Evolutionary conservation across 2,329 filamentous ascomycete species (phyloP).

Genomic region (Xylaria digitata): DNA sequence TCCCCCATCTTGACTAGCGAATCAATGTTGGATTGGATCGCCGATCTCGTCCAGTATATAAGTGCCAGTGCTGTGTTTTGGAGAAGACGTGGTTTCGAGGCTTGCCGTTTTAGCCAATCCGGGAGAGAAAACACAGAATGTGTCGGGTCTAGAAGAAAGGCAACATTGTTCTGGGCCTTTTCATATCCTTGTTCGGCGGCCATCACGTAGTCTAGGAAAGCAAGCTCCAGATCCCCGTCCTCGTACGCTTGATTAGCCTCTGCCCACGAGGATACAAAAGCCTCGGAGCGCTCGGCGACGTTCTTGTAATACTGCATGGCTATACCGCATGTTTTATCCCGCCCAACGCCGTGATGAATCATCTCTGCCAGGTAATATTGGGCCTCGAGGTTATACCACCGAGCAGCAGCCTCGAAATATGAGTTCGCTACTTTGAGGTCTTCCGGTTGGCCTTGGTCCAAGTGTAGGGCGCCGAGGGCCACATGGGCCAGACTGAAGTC

Average conservation of each 20-base stretch:
- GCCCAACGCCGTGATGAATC: constrained; percentile 80
- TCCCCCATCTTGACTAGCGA: constrained; percentile 98
- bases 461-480: constrained; percentile 82
- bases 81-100: constrained; percentile 55
- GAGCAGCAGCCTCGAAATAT: constrained; percentile 88
- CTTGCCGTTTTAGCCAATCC: constrained; percentile 61
- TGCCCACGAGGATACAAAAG: constrained; percentile 78
- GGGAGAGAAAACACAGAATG: constrained; percentile 70
- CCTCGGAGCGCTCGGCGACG: constrained; percentile 78
- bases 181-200: constrained; percentile 95
- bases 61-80: constrained; percentile 74
- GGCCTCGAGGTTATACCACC: constrained; percentile 86
- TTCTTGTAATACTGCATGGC: constrained; percentile 86
- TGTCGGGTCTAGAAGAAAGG: constrained; percentile 82
- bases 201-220: constrained; percentile 84
- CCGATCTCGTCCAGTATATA: constrained; percentile 94
- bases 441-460: constrained; percentile 79
- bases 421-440: constrained; percentile 82
- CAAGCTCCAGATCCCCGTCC: constrained; percentile 80
- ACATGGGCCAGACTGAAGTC: constrained; percentile 85
- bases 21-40: constrained; percentile 92
- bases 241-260: constrained; percentile 88
- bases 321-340: constrained; percentile 80
- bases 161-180: constrained; percentile 88
- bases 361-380: constrained; percentile 94